phyloP scores from a whole-genome alignment of 2,329 filamentous ascomycete species.

The Stachybotrys echinatus region DNA sequence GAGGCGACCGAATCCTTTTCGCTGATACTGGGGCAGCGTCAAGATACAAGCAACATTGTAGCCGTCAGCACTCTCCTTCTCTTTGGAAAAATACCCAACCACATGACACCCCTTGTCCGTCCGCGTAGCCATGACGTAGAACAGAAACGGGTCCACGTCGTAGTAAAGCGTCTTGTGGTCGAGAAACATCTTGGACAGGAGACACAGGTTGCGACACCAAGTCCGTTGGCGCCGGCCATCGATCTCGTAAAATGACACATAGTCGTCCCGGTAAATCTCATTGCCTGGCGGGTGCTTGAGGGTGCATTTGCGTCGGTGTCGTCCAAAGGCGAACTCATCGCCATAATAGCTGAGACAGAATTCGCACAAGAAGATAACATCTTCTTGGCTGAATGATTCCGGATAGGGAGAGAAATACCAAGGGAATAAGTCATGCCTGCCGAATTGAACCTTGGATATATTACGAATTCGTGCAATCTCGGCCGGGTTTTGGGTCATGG shows the following conservation, averaged over 20 bases:
- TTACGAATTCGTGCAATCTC: constrained; percentile 96
- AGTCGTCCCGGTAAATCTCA: constrained; percentile 94
- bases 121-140: constrained; percentile 93
- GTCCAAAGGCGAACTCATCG: constrained; percentile 72
- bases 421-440: constrained; percentile 83
- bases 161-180: constrained; percentile 99
- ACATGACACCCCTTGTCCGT: constrained; percentile 89
- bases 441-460: constrained; percentile 90
- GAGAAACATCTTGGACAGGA: constrained; percentile 92
- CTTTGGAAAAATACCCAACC: constrained; percentile 99
- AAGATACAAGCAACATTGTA: constrained; percentile 99
- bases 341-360: constrained; percentile 93
- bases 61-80: constrained; percentile 93
- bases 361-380: constrained; percentile 94
- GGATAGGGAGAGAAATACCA: constrained; percentile 99
- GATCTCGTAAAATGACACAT: constrained; percentile 94
- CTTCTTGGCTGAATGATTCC: constrained; percentile 78
- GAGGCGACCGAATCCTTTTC: constrained; percentile 87
- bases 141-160: constrained; percentile 97
- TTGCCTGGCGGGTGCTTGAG: constrained; percentile 92
- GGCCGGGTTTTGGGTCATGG: constrained; percentile 98
- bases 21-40: constrained; percentile 91
- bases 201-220: constrained; percentile 93
- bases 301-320: constrained; percentile 86
- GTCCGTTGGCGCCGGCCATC: constrained; percentile 90